Percentiles rank a stretch among this genome's conserved stretches.
These are phyloP conservation scores for Narthecium ossifragum DNA, from an alignment of 106 monocot genomes.

Conservation along the genomic window DNA sequence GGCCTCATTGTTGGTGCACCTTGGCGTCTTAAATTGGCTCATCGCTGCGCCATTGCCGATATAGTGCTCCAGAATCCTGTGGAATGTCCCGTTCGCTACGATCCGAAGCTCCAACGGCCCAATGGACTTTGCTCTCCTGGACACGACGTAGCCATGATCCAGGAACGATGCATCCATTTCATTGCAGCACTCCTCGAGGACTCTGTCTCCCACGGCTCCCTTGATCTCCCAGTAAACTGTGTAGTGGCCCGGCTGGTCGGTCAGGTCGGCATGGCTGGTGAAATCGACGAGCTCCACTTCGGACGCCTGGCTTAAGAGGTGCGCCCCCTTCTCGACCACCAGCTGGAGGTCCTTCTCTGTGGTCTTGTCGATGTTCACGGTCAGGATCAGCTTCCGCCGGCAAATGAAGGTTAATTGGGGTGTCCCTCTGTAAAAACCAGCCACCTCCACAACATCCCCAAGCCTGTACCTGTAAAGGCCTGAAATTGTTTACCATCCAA, in stretches of 20 bases:
- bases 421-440: slow-evolving; percentile 40
- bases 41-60: slow-evolving; percentile 34
- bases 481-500: no score
- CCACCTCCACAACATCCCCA: slow-evolving; percentile 52
- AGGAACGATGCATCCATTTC: slow-evolving; percentile 38
- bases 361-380: slow-evolving; percentile 66
- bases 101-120: slow-evolving; percentile 52
- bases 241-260: slow-evolving; percentile 33
- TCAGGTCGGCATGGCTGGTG: slow-evolving; percentile 43
- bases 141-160: slow-evolving; percentile 39
- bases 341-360: slow-evolving; percentile 65
- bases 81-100: slow-evolving; percentile 40
- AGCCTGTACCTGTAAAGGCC: slow-evolving; percentile 62
- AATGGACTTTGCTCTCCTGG: slow-evolving; percentile 28
- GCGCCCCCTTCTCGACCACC: slow-evolving; percentile 34
- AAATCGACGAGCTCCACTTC: slow-evolving; percentile 50
- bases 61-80: slow-evolving; percentile 38
- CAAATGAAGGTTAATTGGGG: slow-evolving; percentile 47
- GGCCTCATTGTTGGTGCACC: slow-evolving; percentile 28
- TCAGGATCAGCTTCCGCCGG: slow-evolving; percentile 51
- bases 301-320: slow-evolving; percentile 13
- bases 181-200: slow-evolving; percentile 32
- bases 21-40: slow-evolving; percentile 66
- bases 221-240: slow-evolving; percentile 58
- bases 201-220: slow-evolving; percentile 10